These are phyloP conservation scores for Talaromyces rugulosus DNA, from an alignment of 2,329 filamentous ascomycete species.

Conservation along the genomic window DNA sequence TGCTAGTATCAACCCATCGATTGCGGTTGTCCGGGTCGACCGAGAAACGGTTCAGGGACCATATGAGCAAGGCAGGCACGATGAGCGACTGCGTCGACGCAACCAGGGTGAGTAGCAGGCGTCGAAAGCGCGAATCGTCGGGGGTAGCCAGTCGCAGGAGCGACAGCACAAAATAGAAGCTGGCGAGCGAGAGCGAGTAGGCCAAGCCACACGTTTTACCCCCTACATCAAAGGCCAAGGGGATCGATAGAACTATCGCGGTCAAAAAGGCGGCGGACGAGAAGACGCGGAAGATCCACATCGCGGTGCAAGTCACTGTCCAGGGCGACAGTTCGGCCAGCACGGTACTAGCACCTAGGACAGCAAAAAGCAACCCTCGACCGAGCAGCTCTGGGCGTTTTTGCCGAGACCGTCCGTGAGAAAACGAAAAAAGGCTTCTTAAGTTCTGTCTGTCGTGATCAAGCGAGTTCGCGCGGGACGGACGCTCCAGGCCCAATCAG, in stretches of 20 bases:
- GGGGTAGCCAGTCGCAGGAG: slow-evolving; percentile 74
- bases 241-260: slow-evolving; percentile 91
- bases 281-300: slow-evolving; percentile 79
- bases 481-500: neutral
- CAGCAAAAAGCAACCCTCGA: neutral
- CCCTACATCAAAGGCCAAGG: slow-evolving; percentile 95
- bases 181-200: slow-evolving; percentile 83
- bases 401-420: neutral
- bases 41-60: slow-evolving; percentile 92
- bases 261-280: slow-evolving; percentile 82
- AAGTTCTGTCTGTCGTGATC: neutral
- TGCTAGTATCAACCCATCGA: slow-evolving; percentile 73
- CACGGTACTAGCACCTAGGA: slow-evolving; percentile 2
- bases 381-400: neutral
- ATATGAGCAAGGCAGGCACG: slow-evolving; percentile 82
- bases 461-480: neutral
- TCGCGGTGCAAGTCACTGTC: slow-evolving; percentile 38
- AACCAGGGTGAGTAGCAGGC: slow-evolving; percentile 64
- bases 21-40: slow-evolving; percentile 67
- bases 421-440: neutral
- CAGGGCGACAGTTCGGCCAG: slow-evolving; percentile 8
- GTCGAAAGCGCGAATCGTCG: slow-evolving; percentile 70
- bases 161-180: slow-evolving; percentile 89
- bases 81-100: slow-evolving; percentile 80
- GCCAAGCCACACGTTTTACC: slow-evolving; percentile 90